Evolutionary conservation across 805 yeast genomes (phyloP).

Genomic region (Candida maris): DNA sequence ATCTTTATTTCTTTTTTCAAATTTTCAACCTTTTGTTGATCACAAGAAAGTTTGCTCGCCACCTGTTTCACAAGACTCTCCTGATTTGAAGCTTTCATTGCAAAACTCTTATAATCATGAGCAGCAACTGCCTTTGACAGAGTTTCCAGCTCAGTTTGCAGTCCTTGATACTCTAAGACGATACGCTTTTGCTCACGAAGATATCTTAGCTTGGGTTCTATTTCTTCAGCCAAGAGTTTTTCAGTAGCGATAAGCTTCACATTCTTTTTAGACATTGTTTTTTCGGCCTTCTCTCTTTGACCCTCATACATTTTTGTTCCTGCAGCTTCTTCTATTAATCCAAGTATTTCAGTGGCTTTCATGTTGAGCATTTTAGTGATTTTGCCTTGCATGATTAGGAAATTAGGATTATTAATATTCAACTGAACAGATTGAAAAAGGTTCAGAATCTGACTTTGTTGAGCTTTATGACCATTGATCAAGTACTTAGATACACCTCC

Average conservation of each 20-base stretch:
- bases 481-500: slow-evolving; percentile 92
- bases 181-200: slow-evolving; percentile 76
- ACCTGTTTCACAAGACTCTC: slow-evolving; percentile 41
- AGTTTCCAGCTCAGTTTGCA: slow-evolving; percentile 76
- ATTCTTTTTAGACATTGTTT: slow-evolving; percentile 89
- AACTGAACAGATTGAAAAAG: slow-evolving; percentile 92
- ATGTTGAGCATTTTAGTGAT: slow-evolving; percentile 95
- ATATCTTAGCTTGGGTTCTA: slow-evolving; percentile 85
- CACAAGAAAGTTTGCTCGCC: slow-evolving; percentile 37
- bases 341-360: slow-evolving; percentile 87
- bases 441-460: slow-evolving; percentile 86
- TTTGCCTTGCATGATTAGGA: slow-evolving; percentile 97
- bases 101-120: slow-evolving; percentile 55
- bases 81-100: slow-evolving; percentile 40
- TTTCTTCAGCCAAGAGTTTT: slow-evolving; percentile 73
- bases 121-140: slow-evolving; percentile 71
- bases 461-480: slow-evolving; percentile 95
- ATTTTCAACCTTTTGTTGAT: slow-evolving; percentile 42
- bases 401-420: slow-evolving; percentile 95
- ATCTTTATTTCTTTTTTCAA: slow-evolving; percentile 52
- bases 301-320: slow-evolving; percentile 96
- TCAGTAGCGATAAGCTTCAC: slow-evolving; percentile 76
- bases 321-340: slow-evolving; percentile 96
- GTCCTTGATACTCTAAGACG: slow-evolving; percentile 81
- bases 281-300: slow-evolving; percentile 84